These are phyloP conservation scores for Cyphellophora europaea DNA, from an alignment of 2,329 filamentous ascomycete species.

Conservation along the genomic window DNA sequence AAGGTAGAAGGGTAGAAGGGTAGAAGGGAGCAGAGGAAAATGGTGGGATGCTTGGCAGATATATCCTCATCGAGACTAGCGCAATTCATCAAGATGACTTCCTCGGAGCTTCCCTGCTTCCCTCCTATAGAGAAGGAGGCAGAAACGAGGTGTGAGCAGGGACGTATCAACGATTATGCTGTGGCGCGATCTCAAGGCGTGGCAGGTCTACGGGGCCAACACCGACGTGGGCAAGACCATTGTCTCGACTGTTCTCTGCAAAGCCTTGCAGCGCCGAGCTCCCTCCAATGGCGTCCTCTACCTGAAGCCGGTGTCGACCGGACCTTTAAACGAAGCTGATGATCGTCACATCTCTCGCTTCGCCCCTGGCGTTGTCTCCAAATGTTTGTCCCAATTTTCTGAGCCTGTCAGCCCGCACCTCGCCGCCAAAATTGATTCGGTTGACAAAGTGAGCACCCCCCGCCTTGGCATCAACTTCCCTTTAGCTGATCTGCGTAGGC, in stretches of 20 bases:
- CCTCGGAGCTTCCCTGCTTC: too few species aligned
- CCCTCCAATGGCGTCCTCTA: slow-evolving; percentile 49
- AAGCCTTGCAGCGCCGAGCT: slow-evolving; percentile 43
- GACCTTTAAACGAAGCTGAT: slow-evolving; percentile 60
- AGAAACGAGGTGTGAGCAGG: too few species aligned
- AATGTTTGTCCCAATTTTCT: slow-evolving; percentile 61
- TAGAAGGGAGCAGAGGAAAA: too few species aligned
- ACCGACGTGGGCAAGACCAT: slow-evolving; percentile 82
- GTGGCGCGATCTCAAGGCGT: slow-evolving; percentile 58
- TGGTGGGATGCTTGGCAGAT: too few species aligned
- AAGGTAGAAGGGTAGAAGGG: too few species aligned
- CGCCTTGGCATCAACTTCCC: too few species aligned
- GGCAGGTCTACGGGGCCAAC: slow-evolving; percentile 76
- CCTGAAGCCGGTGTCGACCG: slow-evolving; percentile 76
- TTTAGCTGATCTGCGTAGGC: slow-evolving; percentile 6
- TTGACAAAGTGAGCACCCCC: not conserved
- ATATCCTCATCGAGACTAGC: too few species aligned
- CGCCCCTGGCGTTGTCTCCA: slow-evolving; percentile 46
- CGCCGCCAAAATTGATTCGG: slow-evolving; percentile 41
- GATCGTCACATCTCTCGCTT: slow-evolving; percentile 57
- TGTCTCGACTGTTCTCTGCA: slow-evolving; percentile 62
- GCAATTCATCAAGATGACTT: too few species aligned
- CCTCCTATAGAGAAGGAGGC: too few species aligned
- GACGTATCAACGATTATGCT: too few species aligned
- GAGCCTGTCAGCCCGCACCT: slow-evolving; percentile 70